Conservation (phyloP, 228 moss, liverwort and hornwort genomes). For the Sphagnum magellanicum region DNA sequence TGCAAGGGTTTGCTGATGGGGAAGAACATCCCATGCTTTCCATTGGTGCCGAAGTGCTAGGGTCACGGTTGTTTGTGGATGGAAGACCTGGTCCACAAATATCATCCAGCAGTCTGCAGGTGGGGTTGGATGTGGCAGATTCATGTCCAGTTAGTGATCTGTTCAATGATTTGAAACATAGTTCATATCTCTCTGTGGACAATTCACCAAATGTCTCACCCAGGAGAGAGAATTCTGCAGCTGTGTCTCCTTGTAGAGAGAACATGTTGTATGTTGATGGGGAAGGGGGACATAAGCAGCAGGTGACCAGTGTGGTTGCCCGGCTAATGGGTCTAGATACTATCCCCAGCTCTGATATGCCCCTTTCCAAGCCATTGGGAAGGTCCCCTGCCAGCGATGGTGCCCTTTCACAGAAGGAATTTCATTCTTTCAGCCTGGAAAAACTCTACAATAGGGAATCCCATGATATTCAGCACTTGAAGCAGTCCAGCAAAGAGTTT, state of each 20-base stretch:
- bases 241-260: conserved; percentile 23
- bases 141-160: conserved; percentile 43
- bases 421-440: conserved; percentile 19
- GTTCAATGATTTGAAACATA: conserved; percentile 13
- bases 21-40: conserved; percentile 11
- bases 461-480: conserved; percentile 14
- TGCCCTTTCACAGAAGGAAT: conserved; percentile 28
- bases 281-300: conserved; percentile 35
- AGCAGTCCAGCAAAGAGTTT: conserved; percentile 35
- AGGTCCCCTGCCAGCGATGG: conserved; percentile 17
- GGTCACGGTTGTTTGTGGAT: conserved; percentile 20
- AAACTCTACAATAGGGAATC: conserved; percentile 18
- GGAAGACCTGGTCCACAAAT: conserved; percentile 10
- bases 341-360: conserved; percentile 20
- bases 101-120: conserved; percentile 11
- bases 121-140: conserved; percentile 41
- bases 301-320: conserved; percentile 52
- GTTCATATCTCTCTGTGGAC: conserved; percentile 16
- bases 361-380: conserved; percentile 11
- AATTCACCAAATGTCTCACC: conserved; percentile 39
- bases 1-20: conserved; percentile 16
- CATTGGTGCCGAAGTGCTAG: conserved; percentile 14
- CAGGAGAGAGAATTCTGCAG: conserved; percentile 29
- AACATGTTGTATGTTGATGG: conserved; percentile 46
- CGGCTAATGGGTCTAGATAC: conserved; percentile 52